phyloP scores from a whole-genome alignment of 2,329 filamentous ascomycete species.

The Cryphonectria nitschkei region DNA sequence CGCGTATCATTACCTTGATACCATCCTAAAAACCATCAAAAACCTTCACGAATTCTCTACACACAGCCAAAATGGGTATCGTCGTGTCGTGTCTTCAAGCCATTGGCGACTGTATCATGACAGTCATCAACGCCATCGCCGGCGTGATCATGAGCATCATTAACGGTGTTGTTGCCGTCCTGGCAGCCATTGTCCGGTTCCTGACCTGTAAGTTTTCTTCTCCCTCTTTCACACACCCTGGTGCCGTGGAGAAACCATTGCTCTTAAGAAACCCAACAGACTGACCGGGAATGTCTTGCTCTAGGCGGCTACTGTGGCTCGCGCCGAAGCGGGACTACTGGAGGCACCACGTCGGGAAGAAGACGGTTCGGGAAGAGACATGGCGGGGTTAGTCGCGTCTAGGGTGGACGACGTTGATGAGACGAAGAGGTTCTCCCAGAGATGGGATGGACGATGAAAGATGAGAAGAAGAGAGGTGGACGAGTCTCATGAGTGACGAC shows the following conservation, averaged over 20 bases:
- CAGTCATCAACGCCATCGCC: constrained; percentile 68
- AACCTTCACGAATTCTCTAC: background rate
- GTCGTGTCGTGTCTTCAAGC: constrained; percentile 28
- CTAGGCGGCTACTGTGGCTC: constrained; percentile 15
- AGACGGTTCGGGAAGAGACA: background rate
- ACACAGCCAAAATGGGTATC: constrained; percentile 26
- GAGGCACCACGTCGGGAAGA: background rate
- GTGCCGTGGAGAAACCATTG: constrained; percentile 9
- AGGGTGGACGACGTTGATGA: background rate
- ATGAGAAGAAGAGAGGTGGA: too few relatives aligned
- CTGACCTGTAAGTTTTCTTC: constrained; percentile 51
- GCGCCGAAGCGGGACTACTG: background rate
- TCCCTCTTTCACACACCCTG: background rate
- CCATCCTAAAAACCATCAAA: background rate
- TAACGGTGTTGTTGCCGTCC: constrained; percentile 66
- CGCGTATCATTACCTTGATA: background rate
- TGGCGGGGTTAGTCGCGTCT: constrained; percentile 6
- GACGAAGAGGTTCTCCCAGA: background rate
- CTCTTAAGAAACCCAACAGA: too few relatives aligned
- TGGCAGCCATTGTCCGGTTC: constrained; percentile 69
- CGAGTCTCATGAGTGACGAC: background rate
- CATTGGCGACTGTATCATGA: constrained; percentile 29
- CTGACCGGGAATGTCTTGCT: too few relatives aligned
- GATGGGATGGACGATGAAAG: background rate
- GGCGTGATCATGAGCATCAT: constrained; percentile 68